Conservation (phyloP, 139 green algal species). For the Chlorella sp. region DNA sequence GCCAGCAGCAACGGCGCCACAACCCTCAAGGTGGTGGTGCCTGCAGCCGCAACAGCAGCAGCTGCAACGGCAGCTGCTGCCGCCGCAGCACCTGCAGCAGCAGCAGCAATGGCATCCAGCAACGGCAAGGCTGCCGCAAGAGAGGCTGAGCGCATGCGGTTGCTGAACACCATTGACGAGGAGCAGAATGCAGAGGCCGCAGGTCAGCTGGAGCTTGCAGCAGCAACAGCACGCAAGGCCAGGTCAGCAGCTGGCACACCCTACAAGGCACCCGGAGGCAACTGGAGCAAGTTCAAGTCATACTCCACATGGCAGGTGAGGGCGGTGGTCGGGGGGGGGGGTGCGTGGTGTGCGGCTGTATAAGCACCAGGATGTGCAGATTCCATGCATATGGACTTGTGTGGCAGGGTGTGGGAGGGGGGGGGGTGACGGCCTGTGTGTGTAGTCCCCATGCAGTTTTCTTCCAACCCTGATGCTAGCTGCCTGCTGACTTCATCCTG, state of each 20-base stretch:
- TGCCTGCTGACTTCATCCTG: background rate
- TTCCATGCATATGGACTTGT: too few relatives aligned
- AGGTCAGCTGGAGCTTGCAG: background rate
- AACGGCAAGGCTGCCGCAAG: background rate
- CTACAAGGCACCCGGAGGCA: constrained; percentile 53
- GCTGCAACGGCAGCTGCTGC: background rate
- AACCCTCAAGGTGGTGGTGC: background rate
- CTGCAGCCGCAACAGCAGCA: background rate
- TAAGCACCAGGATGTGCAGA: too few relatives aligned
- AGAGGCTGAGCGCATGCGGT: background rate
- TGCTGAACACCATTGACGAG: background rate
- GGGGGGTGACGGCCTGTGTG: background rate
- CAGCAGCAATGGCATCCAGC: background rate
- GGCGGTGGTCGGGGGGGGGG: background rate
- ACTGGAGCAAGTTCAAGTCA: constrained; percentile 66
- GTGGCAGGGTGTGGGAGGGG: too few relatives aligned
- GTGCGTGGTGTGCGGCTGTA: background rate
- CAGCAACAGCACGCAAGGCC: background rate
- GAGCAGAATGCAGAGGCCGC: too few relatives aligned
- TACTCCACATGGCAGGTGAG: constrained; percentile 57
- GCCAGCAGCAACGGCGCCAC: background rate
- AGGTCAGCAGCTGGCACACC: constrained; percentile 43
- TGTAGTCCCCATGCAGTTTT: background rate
- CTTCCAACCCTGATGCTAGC: too few relatives aligned
- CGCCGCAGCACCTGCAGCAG: background rate